phyloP scores from a whole-genome alignment of 805 yeast species.

The Ascoidea tarda region DNA sequence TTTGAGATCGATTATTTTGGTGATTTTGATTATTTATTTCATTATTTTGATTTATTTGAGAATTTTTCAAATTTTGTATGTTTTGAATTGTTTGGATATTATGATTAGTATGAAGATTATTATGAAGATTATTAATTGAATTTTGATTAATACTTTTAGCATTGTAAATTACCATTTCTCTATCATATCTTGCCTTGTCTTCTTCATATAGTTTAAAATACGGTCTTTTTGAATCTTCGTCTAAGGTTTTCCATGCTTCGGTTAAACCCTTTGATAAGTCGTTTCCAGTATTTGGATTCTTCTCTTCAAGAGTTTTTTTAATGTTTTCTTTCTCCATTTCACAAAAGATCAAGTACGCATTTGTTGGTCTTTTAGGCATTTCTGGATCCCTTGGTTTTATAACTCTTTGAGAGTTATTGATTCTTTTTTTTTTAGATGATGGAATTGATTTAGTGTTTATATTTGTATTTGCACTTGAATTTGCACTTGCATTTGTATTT shows the following conservation, averaged over 20 bases:
- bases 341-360: conserved; percentile 79
- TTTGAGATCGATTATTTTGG: no score
- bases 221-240: conserved; percentile 55
- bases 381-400: conserved; percentile 57
- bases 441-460: conserved; percentile 15
- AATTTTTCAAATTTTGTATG: no score
- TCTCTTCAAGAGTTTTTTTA: conserved; percentile 39
- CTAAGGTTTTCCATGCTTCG: conserved; percentile 73
- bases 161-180: conserved; percentile 50
- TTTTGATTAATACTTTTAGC: neutral
- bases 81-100: neutral
- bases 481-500: neutral
- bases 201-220: conserved; percentile 65
- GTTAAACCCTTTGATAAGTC: conserved; percentile 72
- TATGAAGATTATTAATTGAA: neutral
- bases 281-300: conserved; percentile 31
- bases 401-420: no score
- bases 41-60: no score
- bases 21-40: no score
- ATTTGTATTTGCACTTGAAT: neutral
- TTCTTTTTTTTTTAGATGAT: conserved; percentile 8
- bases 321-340: conserved; percentile 72
- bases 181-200: conserved; percentile 61
- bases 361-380: conserved; percentile 79
- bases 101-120: neutral